Evolutionary conservation across 2,329 filamentous ascomycete species (phyloP).

Genomic region (Neocucurbitaria cava): DNA sequence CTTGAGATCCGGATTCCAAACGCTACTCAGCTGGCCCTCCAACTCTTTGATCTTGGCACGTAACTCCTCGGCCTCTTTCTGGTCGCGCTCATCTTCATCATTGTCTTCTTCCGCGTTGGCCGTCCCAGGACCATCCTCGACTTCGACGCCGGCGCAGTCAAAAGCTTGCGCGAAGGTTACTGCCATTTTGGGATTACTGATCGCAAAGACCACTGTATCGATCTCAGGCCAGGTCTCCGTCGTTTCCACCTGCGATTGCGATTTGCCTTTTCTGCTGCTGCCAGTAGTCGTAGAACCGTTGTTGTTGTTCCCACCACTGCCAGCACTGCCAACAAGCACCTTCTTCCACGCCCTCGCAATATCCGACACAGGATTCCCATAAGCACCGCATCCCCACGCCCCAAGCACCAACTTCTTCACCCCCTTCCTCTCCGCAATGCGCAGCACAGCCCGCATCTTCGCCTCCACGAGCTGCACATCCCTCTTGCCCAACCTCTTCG

Average conservation of each 20-base stretch:
- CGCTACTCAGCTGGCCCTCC: conserved; percentile 41
- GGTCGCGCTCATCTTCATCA: conserved; percentile 28
- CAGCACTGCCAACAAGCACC: no score
- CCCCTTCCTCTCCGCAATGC: conserved; percentile 56
- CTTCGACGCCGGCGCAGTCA: conserved; percentile 49
- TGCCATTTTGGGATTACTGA: conserved; percentile 61
- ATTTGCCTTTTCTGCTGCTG: conserved; percentile 36
- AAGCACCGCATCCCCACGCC: conserved; percentile 70
- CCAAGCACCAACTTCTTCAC: conserved; percentile 63
- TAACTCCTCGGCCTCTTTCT: conserved; percentile 38
- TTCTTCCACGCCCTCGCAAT: conserved; percentile 64
- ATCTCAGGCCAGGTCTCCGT: conserved; percentile 54
- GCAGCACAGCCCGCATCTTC: conserved; percentile 66
- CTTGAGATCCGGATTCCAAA: conserved; percentile 46
- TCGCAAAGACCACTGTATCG: conserved; percentile 65
- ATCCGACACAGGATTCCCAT: conserved; percentile 67
- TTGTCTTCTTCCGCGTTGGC: conserved; percentile 40
- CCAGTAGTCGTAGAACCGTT: no score
- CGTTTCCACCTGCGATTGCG: conserved; percentile 9
- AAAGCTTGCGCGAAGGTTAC: conserved; percentile 60
- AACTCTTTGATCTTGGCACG: conserved; percentile 44
- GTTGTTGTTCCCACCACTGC: neutral
- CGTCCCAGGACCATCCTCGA: conserved; percentile 50
- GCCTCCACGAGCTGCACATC: conserved; percentile 60
- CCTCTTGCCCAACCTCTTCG: conserved; percentile 39